Evolutionary conservation across 169 alveolate genomes (phyloP), one percentile per base, ranked within the genome.

Genomic region (Eimeria tenella): DNA sequence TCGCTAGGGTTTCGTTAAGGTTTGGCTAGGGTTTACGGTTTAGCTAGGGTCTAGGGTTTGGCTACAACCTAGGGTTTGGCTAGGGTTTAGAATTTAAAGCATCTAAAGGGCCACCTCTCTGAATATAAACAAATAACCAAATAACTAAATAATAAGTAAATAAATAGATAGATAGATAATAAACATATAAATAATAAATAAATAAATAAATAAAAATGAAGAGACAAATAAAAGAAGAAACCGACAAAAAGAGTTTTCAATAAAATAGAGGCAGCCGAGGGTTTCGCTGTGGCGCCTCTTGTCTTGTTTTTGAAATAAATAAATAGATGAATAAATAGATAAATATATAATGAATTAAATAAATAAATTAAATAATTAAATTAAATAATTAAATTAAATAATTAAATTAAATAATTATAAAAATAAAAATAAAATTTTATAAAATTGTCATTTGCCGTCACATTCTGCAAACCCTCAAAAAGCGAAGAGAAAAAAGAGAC

Each of bases 31-130:
- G 23, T 13, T 49, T n/a, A 65, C 23, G 81, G 77, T 68, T 68
- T 68, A 68, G 77, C 23, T 68, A 68, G 77, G 77, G 77, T 68
- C 23, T 68, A 68, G 77, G 77, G 77, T 68, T 68, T 68, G 5
- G 77, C 42, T 19, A 17, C 23, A 21, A 68, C 11, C n/a, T 7
- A 13, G 9, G 77, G 77, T n/a, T 6, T n/a, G 49, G 6, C 3
- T n/a, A 42, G n/a, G 50, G 58, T 31, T 11, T 3, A 63, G 73
- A 63, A 13, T 19, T 17, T 5, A 25, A 63, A 7, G 73, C 73
- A 63, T 8, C 42, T 4, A 11, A 63, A 63, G 19, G 73, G 4
- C 11, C 19, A 11, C n/a, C n/a, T n/a, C n/a, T n/a, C n/a, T 8
- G n/a, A 13, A 63, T 5, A 63, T 4, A 13, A 25, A 63, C 42